These are phyloP conservation scores for Rhododendron griersonianum DNA, from an alignment of 148 eudicot species.

Conservation along the genomic window DNA sequence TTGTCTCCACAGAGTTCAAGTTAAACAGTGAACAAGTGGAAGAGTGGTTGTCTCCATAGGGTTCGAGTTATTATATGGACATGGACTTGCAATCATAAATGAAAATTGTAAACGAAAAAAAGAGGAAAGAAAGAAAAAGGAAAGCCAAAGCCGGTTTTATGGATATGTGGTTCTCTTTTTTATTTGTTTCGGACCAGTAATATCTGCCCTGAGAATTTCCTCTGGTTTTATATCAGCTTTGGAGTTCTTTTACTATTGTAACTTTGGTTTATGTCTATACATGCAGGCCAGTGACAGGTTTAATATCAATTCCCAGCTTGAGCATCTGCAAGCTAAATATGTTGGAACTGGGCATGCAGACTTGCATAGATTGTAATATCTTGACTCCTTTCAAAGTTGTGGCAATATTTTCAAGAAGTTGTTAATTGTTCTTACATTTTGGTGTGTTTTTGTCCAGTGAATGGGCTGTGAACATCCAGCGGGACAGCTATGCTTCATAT, in stretches of 20 bases:
- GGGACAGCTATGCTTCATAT: constrained; percentile 95
- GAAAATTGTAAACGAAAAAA: not conserved
- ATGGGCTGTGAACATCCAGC: constrained; percentile 93
- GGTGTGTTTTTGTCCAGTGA: constrained; percentile 44
- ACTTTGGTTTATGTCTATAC: not conserved
- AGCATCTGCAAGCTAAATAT: constrained; percentile 96
- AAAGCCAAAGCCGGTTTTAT: not conserved
- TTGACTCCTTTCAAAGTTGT: not conserved
- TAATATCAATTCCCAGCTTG: constrained; percentile 95
- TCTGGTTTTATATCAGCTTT: not conserved
- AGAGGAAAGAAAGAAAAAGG: not conserved
- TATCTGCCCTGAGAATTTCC: not conserved
- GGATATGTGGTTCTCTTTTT: not conserved
- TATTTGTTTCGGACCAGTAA: not conserved
- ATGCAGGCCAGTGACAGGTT: constrained; percentile 95
- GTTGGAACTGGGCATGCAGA: constrained; percentile 98
- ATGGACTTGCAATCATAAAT: not conserved
- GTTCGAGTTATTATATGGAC: not conserved
- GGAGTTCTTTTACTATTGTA: not conserved
- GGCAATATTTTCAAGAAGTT: not conserved
- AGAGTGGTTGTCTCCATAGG: not conserved
- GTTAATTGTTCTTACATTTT: not conserved
- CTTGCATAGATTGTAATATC: constrained; percentile 74
- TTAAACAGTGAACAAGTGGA: not conserved
- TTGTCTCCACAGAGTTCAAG: not conserved